A percentile compares a stretch with the other conserved stretches of the same genome.
phyloP scores from a whole-genome alignment of 768 basidiomycete species.

The Mycena metata region DNA sequence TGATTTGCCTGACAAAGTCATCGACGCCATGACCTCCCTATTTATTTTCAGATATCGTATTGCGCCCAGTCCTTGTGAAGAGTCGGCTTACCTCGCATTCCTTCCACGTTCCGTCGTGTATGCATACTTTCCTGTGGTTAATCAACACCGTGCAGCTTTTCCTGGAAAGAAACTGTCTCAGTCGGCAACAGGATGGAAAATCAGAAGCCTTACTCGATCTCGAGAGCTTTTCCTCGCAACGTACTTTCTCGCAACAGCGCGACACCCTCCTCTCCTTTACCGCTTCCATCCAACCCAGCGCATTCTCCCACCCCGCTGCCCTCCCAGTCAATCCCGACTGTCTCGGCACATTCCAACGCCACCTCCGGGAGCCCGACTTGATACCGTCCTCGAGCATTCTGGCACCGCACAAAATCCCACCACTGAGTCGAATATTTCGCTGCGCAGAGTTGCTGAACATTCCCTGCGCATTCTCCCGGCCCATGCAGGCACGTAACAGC shows the following conservation, averaged over 20 bases:
- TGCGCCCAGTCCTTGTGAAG: background rate
- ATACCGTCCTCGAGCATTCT: slow-evolving; percentile 75
- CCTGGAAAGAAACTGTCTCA: slow-evolving; percentile 49
- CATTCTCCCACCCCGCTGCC: slow-evolving; percentile 67
- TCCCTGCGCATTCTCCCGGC: slow-evolving; percentile 84
- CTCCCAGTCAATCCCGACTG: slow-evolving; percentile 79
- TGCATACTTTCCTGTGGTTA: slow-evolving; percentile 73
- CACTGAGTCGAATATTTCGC: slow-evolving; percentile 71
- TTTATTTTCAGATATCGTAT: slow-evolving; percentile 27
- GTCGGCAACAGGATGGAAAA: slow-evolving; percentile 4
- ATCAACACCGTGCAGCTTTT: slow-evolving; percentile 93
- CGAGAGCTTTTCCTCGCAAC: slow-evolving; percentile 55
- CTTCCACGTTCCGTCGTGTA: slow-evolving; percentile 85
- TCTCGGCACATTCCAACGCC: slow-evolving; percentile 74
- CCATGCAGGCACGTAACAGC: slow-evolving; percentile 90
- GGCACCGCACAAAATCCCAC: slow-evolving; percentile 89
- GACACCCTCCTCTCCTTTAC: slow-evolving; percentile 73
- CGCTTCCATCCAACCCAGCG: slow-evolving; percentile 73
- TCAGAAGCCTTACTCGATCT: slow-evolving; percentile 64
- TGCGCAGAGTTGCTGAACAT: slow-evolving; percentile 90
- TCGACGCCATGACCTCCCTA: slow-evolving; percentile 80
- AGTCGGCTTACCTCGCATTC: slow-evolving; percentile 74
- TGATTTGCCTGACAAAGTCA: slow-evolving; percentile 86
- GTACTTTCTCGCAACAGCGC: slow-evolving; percentile 75
- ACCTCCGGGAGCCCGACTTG: slow-evolving; percentile 76